These are phyloP conservation scores for Pyrenophora teres DNA, from an alignment of 2,329 filamentous ascomycete genomes.

Conservation along the genomic window DNA sequence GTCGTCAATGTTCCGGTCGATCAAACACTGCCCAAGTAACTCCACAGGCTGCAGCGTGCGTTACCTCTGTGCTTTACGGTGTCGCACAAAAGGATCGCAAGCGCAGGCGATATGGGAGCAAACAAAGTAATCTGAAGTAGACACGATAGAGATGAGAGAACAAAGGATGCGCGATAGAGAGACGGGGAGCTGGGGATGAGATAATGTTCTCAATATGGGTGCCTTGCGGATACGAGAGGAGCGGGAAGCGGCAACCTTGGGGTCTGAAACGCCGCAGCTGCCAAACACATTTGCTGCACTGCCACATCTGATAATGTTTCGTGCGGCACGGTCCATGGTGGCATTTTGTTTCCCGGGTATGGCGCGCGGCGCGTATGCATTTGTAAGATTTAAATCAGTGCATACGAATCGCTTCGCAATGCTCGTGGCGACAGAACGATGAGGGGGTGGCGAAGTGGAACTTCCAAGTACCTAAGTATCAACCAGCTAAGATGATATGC, in stretches of 20 bases:
- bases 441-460: too few relatives aligned
- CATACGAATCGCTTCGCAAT: too few relatives aligned
- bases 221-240: conserved; percentile 13
- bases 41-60: background rate
- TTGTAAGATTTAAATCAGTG: too few relatives aligned
- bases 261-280: conserved; percentile 5
- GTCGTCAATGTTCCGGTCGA: background rate
- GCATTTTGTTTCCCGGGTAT: background rate
- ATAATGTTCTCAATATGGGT: conserved; percentile 12
- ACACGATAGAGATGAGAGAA: background rate
- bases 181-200: conserved; percentile 3
- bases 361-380: too few relatives aligned
- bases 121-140: background rate
- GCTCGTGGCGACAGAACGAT: too few relatives aligned
- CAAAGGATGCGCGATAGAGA: background rate
- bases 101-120: background rate
- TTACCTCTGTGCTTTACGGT: background rate
- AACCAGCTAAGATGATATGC: too few relatives aligned
- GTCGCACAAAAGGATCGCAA: background rate
- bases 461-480: too few relatives aligned
- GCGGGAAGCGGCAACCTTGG: conserved; percentile 16
- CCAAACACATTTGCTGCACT: conserved; percentile 6
- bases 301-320: conserved; percentile 5
- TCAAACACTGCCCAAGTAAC: background rate
- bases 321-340: background rate